Evolutionary conservation across 306 rosid genomes (phyloP).

Genomic region (Geum urbanum): DNA sequence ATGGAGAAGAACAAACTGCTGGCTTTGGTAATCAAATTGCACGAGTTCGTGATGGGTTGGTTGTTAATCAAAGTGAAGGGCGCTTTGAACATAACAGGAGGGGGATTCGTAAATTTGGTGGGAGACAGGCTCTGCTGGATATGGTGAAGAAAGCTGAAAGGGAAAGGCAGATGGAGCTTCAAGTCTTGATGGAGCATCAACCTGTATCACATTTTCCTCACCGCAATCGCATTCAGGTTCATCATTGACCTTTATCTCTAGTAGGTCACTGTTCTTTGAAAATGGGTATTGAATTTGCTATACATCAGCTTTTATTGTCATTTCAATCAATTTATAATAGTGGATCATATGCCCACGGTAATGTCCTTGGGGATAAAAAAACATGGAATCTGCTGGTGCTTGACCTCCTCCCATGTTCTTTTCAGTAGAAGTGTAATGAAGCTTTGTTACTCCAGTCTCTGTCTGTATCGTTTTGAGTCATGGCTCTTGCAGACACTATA

Average conservation of each 20-base stretch:
- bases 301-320: background rate
- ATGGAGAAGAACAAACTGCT: conserved; percentile 60
- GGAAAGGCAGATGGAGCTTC: conserved; percentile 76
- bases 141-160: conserved; percentile 77
- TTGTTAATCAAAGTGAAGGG: conserved; percentile 63
- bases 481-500: background rate
- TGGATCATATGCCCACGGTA: background rate
- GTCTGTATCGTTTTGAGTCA: background rate
- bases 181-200: conserved; percentile 56
- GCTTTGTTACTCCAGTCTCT: background rate
- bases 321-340: background rate
- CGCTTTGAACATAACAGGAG: conserved; percentile 53
- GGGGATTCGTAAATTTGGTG: conserved; percentile 74
- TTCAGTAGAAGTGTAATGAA: background rate
- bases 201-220: conserved; percentile 84
- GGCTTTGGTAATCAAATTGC: conserved; percentile 53
- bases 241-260: conserved; percentile 16
- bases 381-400: background rate
- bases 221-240: conserved; percentile 97
- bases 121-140: conserved; percentile 88
- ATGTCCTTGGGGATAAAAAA: background rate
- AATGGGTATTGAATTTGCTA: conserved; percentile 10
- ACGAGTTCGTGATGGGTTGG: conserved; percentile 53
- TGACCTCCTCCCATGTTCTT: background rate
- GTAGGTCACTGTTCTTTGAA: background rate